A percentile compares a stretch with the other conserved stretches of the same genome.
Conservation (phyloP, 2,329 filamentous ascomycete species). For the Dactylonectria estremocensis region DNA sequence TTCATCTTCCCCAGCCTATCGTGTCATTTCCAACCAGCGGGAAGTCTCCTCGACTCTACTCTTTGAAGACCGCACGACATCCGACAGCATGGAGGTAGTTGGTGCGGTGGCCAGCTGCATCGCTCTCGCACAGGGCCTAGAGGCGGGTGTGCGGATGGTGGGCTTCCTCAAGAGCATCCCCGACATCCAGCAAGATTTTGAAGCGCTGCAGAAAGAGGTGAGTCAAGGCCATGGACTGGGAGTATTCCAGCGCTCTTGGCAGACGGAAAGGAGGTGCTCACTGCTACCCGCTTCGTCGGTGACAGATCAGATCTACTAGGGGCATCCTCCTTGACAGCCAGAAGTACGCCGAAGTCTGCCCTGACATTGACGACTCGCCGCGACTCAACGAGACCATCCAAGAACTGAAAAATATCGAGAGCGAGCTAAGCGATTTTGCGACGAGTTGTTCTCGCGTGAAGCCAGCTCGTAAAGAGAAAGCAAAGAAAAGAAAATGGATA, state of each 20-base stretch:
- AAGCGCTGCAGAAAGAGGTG: constrained; percentile 6
- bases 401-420: constrained; percentile 10
- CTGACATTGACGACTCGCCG: background rate
- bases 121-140: background rate
- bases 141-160: background rate
- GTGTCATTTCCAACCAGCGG: background rate
- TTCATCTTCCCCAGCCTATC: background rate
- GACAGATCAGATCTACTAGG: background rate
- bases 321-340: background rate
- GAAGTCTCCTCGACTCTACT: background rate
- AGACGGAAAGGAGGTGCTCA: background rate
- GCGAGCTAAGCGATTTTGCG: background rate
- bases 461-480: background rate
- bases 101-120: constrained; percentile 4
- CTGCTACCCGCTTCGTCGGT: no score
- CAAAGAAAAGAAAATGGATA: constrained; percentile 18
- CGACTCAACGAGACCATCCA: background rate
- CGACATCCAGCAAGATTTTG: constrained; percentile 8
- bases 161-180: background rate
- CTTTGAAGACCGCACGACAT: background rate
- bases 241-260: background rate
- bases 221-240: background rate
- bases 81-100: constrained; percentile 3
- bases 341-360: background rate
- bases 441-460: background rate